Evolutionary conservation across 352 stramenopile genomes (phyloP).

Genomic region (Albugo laibachii): DNA sequence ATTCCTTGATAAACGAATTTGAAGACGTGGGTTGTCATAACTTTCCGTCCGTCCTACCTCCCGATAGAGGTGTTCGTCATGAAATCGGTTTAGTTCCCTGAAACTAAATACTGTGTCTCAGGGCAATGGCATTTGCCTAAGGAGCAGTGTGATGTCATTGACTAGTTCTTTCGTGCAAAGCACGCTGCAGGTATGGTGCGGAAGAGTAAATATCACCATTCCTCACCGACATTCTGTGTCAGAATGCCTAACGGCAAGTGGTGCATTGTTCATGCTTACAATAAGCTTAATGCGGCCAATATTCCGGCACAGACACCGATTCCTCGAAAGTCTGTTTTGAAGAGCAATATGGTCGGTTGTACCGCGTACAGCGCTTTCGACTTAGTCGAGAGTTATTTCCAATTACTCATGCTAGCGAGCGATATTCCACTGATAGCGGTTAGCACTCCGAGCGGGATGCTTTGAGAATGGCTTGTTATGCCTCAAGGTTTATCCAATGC

Average conservation of each 20-base stretch:
- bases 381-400: background rate
- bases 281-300: conserved; percentile 2
- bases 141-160: background rate
- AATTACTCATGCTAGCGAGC: background rate
- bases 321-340: background rate
- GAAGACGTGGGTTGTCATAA: too few relatives aligned
- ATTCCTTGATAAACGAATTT: too few relatives aligned
- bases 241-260: background rate
- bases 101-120: conserved; percentile 1
- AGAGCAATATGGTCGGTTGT: background rate
- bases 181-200: background rate
- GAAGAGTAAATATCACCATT: conserved; percentile 1
- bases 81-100: conserved; percentile 5
- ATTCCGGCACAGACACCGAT: background rate
- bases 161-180: background rate
- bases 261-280: conserved; percentile 3
- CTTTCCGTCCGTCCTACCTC: background rate
- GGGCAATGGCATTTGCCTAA: conserved; percentile 1
- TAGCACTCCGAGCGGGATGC: background rate
- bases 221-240: conserved; percentile 1
- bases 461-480: background rate
- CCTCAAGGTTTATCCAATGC: conserved; percentile 10
- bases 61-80: conserved; percentile 1
- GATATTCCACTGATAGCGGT: background rate
- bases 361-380: background rate